Conservation (phyloP, 768 basidiomycete genomes). For the Rubroboletus pulcherrimus region DNA sequence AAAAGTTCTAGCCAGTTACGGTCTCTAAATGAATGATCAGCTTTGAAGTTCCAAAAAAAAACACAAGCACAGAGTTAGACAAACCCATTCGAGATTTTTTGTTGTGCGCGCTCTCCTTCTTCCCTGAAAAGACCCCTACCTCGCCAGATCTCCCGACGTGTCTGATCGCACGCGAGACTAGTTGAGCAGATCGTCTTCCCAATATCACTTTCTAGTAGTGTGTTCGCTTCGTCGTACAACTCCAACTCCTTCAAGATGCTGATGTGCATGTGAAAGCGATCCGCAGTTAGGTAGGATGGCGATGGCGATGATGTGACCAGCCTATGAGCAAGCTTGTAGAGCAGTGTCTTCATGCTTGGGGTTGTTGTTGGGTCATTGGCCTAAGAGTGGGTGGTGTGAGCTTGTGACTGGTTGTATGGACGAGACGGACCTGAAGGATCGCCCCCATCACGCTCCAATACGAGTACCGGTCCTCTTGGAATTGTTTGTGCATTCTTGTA, state of each 20-base stretch:
- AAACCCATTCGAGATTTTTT: slow-evolving; percentile 58
- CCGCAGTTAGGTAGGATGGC: slow-evolving; percentile 61
- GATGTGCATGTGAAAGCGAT: slow-evolving; percentile 76
- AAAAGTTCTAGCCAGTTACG: slow-evolving; percentile 87
- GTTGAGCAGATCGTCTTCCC: slow-evolving; percentile 66
- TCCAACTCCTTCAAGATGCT: slow-evolving; percentile 66
- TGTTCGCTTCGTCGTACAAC: slow-evolving; percentile 66
- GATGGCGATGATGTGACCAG: slow-evolving; percentile 61
- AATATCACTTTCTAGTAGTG: slow-evolving; percentile 62
- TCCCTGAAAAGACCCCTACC: slow-evolving; percentile 52
- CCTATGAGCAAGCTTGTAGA: slow-evolving; percentile 75
- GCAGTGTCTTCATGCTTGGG: slow-evolving; percentile 56
- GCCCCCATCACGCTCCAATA: slow-evolving; percentile 83
- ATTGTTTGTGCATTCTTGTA: slow-evolving; percentile 78
- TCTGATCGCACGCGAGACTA: slow-evolving; percentile 70
- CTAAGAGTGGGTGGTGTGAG: slow-evolving; percentile 36
- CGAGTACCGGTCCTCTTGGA: slow-evolving; percentile 75
- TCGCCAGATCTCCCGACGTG: slow-evolving; percentile 68
- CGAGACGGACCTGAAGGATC: slow-evolving; percentile 61
- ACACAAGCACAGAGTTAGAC: slow-evolving; percentile 19
- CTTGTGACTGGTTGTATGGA: not conserved
- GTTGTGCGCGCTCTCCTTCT: slow-evolving; percentile 59
- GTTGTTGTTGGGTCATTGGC: slow-evolving; percentile 67
- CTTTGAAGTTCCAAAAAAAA: slow-evolving; percentile 4
- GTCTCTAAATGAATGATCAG: slow-evolving; percentile 46